Conservation (phyloP, 352 stramenopile species). For the Albugo candida region DNA sequence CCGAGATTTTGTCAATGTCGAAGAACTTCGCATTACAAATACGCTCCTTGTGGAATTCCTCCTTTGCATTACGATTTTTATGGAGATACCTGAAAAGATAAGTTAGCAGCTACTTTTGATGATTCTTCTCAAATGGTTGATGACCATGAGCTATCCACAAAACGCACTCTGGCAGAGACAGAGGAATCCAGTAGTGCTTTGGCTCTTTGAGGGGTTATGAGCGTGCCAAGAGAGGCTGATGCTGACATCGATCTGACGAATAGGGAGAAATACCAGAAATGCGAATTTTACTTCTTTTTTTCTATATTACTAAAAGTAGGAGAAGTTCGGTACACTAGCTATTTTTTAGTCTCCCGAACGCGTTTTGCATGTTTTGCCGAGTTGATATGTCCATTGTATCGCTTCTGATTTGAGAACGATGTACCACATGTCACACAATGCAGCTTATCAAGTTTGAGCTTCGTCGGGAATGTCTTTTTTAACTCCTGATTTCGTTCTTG, state of each 20-base stretch:
- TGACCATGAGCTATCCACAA: constrained; percentile 58
- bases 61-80: constrained; percentile 37
- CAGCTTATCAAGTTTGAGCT: constrained; percentile 11
- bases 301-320: no score
- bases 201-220: no score
- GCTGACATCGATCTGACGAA: no score
- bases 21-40: constrained; percentile 80
- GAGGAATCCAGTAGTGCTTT: no score
- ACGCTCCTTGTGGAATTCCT: constrained; percentile 33
- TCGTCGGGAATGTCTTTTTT: constrained; percentile 3
- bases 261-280: no score
- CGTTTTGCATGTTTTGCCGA: constrained; percentile 65
- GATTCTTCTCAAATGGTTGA: background rate
- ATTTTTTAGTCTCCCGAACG: constrained; percentile 37
- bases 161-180: constrained; percentile 18
- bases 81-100: constrained; percentile 29
- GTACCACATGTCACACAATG: constrained; percentile 33
- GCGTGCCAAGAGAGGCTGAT: no score
- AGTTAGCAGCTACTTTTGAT: background rate
- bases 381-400: constrained; percentile 77
- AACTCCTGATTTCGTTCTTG: constrained; percentile 1
- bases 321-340: constrained; percentile 6
- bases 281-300: no score
- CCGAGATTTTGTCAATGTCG: constrained; percentile 79
- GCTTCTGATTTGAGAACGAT: constrained; percentile 43